These are phyloP conservation scores for Hyphopichia pseudoburtonii DNA, from an alignment of 1,139 yeast species.

Conservation along the genomic window DNA sequence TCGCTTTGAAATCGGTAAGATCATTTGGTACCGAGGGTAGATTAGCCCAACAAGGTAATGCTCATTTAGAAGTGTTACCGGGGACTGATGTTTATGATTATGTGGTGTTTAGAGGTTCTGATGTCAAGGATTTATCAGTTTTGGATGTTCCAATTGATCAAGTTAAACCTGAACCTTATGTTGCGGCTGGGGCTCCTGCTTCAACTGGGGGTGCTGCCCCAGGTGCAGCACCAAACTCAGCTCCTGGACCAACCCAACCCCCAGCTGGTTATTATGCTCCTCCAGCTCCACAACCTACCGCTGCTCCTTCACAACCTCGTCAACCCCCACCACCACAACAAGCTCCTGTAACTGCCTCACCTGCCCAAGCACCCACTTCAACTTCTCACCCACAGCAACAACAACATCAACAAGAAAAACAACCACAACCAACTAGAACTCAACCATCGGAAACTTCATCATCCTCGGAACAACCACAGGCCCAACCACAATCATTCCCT, in stretches of 20 bases:
- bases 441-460: conserved; percentile 6
- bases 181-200: conserved; percentile 11
- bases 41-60: conserved; percentile 56
- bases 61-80: conserved; percentile 71
- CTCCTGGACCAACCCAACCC: conserved; percentile 19
- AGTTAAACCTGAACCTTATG: conserved; percentile 39
- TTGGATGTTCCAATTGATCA: conserved; percentile 65
- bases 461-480: conserved; percentile 7
- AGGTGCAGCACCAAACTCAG: conserved; percentile 19
- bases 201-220: conserved; percentile 12
- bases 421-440: conserved; percentile 10
- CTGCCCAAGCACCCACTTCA: conserved; percentile 7
- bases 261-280: conserved; percentile 11
- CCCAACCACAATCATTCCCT: conserved; percentile 11
- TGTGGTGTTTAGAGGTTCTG: conserved; percentile 88
- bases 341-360: conserved; percentile 7
- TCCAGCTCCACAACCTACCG: conserved; percentile 1
- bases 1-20: conserved; percentile 78
- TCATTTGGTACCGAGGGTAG: conserved; percentile 95
- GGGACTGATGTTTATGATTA: conserved; percentile 71
- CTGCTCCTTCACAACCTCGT: conserved; percentile 10
- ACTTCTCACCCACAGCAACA: conserved; percentile 8
- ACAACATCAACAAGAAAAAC: conserved; percentile 4
- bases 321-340: conserved; percentile 19
- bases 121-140: conserved; percentile 86